Percentiles rank a stretch among this genome's conserved stretches.
Conservation (phyloP, 768 basidiomycete species). For the Jaapia argillacea region DNA sequence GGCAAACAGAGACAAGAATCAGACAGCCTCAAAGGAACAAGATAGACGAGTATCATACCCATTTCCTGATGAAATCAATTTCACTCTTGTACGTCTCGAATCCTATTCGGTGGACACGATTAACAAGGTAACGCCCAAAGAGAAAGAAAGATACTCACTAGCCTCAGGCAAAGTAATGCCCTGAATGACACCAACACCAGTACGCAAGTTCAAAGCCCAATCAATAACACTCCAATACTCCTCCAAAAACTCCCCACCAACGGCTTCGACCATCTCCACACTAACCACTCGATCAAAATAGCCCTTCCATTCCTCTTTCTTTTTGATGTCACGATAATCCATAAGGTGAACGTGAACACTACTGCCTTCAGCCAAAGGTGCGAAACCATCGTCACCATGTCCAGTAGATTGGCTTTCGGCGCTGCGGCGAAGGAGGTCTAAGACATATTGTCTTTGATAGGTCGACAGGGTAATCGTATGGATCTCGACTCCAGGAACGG, state of each 20-base stretch:
- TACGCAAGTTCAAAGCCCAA: slow-evolving; percentile 50
- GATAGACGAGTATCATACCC: slow-evolving; percentile 30
- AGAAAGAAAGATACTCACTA: slow-evolving; percentile 29
- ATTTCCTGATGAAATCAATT: slow-evolving; percentile 75
- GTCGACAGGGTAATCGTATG: slow-evolving; percentile 67
- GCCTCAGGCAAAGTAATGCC: slow-evolving; percentile 70
- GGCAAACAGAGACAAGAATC: slow-evolving; percentile 2
- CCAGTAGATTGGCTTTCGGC: too few relatives aligned
- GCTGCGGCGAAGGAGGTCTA: slow-evolving; percentile 41
- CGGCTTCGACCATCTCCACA: slow-evolving; percentile 72
- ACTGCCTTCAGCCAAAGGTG: slow-evolving; percentile 14
- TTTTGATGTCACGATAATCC: slow-evolving; percentile 51
- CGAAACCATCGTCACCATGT: slow-evolving; percentile 12
- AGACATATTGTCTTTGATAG: slow-evolving; percentile 52
- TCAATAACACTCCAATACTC: slow-evolving; percentile 57
- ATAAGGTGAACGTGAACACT: slow-evolving; percentile 61
- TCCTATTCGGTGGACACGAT: slow-evolving; percentile 20
- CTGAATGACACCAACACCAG: slow-evolving; percentile 60
- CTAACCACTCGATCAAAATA: slow-evolving; percentile 63
- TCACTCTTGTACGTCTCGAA: slow-evolving; percentile 44
- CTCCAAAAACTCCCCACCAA: slow-evolving; percentile 55
- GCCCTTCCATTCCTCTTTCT: slow-evolving; percentile 50
- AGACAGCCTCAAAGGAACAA: not conserved
- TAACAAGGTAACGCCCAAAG: slow-evolving; percentile 5
- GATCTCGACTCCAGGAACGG: slow-evolving; percentile 44